phyloP scores from a whole-genome alignment of 495 filamentous ascomycete genomes.

The Chaetomium fimeti region DNA sequence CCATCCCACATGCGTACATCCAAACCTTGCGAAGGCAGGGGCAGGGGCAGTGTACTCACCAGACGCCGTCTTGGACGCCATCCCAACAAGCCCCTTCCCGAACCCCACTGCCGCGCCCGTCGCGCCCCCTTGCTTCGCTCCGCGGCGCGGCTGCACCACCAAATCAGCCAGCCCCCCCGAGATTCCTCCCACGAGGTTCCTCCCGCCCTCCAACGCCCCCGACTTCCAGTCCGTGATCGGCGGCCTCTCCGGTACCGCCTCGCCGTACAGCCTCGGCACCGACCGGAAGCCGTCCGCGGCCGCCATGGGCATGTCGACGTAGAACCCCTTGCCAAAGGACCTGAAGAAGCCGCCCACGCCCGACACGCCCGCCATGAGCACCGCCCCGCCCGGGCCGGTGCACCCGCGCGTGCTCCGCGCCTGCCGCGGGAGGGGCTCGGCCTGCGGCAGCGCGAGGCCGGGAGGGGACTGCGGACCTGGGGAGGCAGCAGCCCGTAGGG shows the following conservation, averaged over 20 bases:
- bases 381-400: too few species aligned
- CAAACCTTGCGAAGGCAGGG: too few species aligned
- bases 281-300: constrained; percentile 82
- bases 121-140: constrained; percentile 63
- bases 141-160: constrained; percentile 63
- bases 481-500: too few species aligned
- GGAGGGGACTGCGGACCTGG: too few species aligned
- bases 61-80: too few species aligned
- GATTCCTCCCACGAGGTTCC: constrained; percentile 63
- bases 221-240: constrained; percentile 61
- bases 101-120: constrained; percentile 64
- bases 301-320: constrained; percentile 74
- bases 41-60: too few species aligned
- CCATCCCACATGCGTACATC: too few species aligned
- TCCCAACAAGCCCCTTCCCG: not conserved
- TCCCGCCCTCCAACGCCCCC: constrained; percentile 49
- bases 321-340: constrained; percentile 41
- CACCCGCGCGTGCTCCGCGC: too few species aligned
- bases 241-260: constrained; percentile 68
- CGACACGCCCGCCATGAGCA: too few species aligned
- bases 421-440: too few species aligned
- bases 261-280: constrained; percentile 71
- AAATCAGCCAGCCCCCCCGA: constrained; percentile 70
- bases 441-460: too few species aligned
- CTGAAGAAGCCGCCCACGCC: constrained; percentile 3